These are phyloP conservation scores for Backusella parvicylindrica DNA, from an alignment of 192 early-diverging fungal genomes.

Conservation along the genomic window DNA sequence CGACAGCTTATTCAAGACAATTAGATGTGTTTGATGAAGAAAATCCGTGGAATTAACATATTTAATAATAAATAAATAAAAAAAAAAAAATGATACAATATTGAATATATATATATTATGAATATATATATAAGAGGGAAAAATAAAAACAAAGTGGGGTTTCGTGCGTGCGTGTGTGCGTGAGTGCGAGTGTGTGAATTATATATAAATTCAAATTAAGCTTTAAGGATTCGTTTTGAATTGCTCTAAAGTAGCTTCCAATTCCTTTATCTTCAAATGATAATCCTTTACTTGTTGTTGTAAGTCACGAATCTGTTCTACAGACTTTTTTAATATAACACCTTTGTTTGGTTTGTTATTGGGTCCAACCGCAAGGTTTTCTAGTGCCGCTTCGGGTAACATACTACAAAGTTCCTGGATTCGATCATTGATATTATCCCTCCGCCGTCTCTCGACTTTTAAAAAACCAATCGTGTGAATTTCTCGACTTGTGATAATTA, in stretches of 20 bases:
- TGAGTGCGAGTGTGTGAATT: background rate
- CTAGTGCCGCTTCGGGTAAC: conserved; percentile 76
- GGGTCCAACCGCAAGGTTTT: conserved; percentile 30
- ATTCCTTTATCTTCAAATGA: conserved; percentile 23
- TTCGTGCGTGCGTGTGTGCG: background rate
- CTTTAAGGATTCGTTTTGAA: background rate
- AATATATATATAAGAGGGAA: background rate
- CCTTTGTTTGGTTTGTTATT: conserved; percentile 94
- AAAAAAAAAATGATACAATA: background rate
- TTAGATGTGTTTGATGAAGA: conserved; percentile 11
- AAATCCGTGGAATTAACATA: conserved; percentile 16
- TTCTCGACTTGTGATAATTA: background rate
- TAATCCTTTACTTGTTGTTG: conserved; percentile 32
- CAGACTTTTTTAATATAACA: conserved; percentile 84
- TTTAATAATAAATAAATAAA: background rate
- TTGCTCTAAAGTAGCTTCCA: conserved; percentile 21
- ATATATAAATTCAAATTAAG: background rate
- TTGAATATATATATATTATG: background rate
- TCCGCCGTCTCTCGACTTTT: conserved; percentile 85
- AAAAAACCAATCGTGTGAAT: background rate
- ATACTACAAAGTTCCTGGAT: conserved; percentile 88
- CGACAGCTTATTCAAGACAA: background rate
- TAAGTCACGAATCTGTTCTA: conserved; percentile 77
- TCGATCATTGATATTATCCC: conserved; percentile 99
- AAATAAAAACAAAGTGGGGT: background rate